Base-by-base conservation (phyloP, 1,284 basidiomycete species). In the Fomitopsis palustris region DNA sequence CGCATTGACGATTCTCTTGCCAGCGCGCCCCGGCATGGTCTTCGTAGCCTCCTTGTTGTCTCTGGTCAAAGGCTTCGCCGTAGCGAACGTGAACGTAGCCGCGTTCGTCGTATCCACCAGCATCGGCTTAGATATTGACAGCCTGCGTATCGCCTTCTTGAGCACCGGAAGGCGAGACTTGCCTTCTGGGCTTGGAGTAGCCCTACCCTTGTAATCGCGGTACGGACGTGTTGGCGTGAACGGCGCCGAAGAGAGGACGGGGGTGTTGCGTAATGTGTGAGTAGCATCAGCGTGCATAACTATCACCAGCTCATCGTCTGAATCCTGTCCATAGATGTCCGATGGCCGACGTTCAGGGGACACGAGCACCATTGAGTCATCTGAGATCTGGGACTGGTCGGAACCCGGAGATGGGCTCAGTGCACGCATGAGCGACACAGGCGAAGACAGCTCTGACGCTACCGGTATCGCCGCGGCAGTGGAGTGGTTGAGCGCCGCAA, bases 61-160 rank as follows among this genome's bases (percentile, higher is more conserved):
- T 29, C 21, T 51, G 10, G 27, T 29, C 1, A 17, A 27, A 4
- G 47, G 25, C 53, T 23, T 33, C 21, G 31, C 39, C 31, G n/a
- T 41, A 37, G 49, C 14, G 29, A 61, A 59, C 21, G 41, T 41
- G 38, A 56, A 58, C 52, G 57, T 59, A 27, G 57, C 60, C 23
- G 58, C 61, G 56, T 71, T 68, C 43, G 65, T 67, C 49, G 65
- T 66, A 42, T 71, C 67, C 38, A 66, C 58, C 19, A 67, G 60
- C 19, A 67, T 60, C 8, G 66, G 65, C 27, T 63, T 63, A 54
- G 69, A 69, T 53, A 68, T 68, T 39, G 70, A 70, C 52, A 72
- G 59, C n/a, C 70, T 61, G 38, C 63, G 63, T 49, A 72, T 66
- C 47, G 64, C 62, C 37, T 55, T 57, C 63, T 60, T 64, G 14